A percentile compares a stretch with the other conserved stretches of the same genome.
Conservation (phyloP, 177 flowering plant genomes). For the Telopea speciosissima region DNA sequence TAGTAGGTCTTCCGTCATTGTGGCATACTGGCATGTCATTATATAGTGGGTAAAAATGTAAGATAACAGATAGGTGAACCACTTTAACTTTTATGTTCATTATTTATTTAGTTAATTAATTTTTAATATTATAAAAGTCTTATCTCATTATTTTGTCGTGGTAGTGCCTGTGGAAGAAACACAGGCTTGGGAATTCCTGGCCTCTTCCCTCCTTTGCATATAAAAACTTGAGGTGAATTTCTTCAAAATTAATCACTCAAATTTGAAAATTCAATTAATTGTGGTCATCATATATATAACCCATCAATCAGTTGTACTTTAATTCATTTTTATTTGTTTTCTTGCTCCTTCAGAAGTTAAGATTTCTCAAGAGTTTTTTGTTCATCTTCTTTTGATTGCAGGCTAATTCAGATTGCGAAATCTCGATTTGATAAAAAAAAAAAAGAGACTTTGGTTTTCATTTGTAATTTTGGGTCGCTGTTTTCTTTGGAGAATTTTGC, state of each 20-base stretch:
- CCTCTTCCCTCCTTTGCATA: slow-evolving; percentile 5
- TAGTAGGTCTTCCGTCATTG: too few relatives aligned
- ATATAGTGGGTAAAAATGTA: too few relatives aligned
- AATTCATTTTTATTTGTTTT: neutral
- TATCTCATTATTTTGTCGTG: neutral
- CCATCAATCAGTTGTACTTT: neutral
- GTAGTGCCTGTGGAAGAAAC: neutral
- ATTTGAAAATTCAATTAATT: neutral
- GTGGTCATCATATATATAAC: too few relatives aligned
- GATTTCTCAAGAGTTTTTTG: neutral
- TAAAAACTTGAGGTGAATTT: slow-evolving; percentile 7
- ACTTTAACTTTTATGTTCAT: too few relatives aligned
- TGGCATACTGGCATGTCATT: too few relatives aligned
- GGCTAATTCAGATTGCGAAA: neutral
- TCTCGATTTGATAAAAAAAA: neutral
- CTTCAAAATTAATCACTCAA: neutral
- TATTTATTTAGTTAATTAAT: too few relatives aligned
- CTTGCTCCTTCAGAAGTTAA: neutral
- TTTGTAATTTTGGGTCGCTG: neutral
- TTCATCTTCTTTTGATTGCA: neutral
- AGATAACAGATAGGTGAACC: too few relatives aligned
- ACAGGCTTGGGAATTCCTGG: slow-evolving; percentile 8
- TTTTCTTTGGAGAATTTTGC: neutral
- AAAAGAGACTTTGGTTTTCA: neutral
- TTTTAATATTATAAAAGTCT: too few relatives aligned